A percentile compares a stretch with the other conserved stretches of the same genome.
Conservation (phyloP, 2,329 filamentous ascomycete species). For the Colletotrichum sp. region DNA sequence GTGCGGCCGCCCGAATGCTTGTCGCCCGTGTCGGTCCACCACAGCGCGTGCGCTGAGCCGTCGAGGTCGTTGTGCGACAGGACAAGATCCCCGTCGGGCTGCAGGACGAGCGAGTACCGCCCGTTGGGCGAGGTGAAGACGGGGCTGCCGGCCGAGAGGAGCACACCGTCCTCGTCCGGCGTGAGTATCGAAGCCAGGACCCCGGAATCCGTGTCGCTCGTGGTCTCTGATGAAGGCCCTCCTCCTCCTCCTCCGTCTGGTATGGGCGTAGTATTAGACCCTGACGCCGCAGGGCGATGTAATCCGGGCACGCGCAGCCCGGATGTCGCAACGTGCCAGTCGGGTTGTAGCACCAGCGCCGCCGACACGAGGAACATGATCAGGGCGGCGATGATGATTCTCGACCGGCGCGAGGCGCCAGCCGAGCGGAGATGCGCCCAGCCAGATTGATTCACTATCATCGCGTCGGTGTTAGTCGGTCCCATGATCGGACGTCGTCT, state of each 20-base stretch:
- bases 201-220: neutral
- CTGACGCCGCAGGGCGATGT: neutral
- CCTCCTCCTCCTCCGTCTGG: neutral
- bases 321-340: neutral
- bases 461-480: neutral
- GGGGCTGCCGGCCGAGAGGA: conserved; percentile 2
- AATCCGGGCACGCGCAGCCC: neutral
- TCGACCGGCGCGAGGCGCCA: neutral
- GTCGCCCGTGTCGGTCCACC: conserved; percentile 21
- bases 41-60: conserved; percentile 1
- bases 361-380: neutral
- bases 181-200: neutral
- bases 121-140: conserved; percentile 13
- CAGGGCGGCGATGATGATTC: neutral
- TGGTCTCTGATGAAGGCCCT: neutral
- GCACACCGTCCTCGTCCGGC: conserved; percentile 1
- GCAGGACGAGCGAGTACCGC: conserved; percentile 6
- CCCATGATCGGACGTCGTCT: neutral
- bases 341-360: neutral
- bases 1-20: neutral
- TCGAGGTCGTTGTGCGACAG: neutral
- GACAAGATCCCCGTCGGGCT: conserved; percentile 19
- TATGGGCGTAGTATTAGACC: neutral
- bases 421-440: neutral
- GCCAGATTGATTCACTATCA: neutral